Base-by-base conservation (phyloP, 2,329 filamentous ascomycete species). In the Nannizziopsis barbatae region DNA sequence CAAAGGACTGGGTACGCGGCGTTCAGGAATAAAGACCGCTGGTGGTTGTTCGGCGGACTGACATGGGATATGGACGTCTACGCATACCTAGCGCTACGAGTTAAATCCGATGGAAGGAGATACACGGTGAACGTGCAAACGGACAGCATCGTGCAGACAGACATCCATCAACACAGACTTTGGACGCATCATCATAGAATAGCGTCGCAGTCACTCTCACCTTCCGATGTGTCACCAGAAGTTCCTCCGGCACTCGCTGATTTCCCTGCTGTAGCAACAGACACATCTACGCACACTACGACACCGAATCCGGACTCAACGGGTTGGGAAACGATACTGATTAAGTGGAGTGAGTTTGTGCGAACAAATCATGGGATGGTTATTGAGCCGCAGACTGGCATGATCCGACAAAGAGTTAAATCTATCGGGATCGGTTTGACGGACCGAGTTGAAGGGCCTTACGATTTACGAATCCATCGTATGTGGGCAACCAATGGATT, bases 91-190 rank as follows among this genome's bases (percentile, higher is more conserved):
- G 90, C 87, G 0, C 68, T 98, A 60, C 83, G 89, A 11, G 75
- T 98, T 58, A 92, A 88, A 65, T 90, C 86, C 2, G 92, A 96
- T 62, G 89, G 88, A 12, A 76, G 92, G 51, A 84, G 86, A 59
- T 98, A 96, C 71, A 86, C 95, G 50, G 80, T 98, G 60, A 98
- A 98, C 66, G 72, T 98, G 12, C 92, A 96, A 71, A 95, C 89
- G 2, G 90, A 98, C 62, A 86, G 85, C 1, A 82, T 98, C 48
- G 86, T 95, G 42, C 85, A 87, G 9, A 90, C 88, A n/a, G 92
- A 98, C 64, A 74, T 98, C 54, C 92, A 96, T 65, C 92, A 98
- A 65, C 92, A 98, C 66, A 75, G 92, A 43, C 69, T 98, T 3
- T 94, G 72, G 56, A 71, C 69, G 12, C 64, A 62, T 43, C 65